phyloP scores from a whole-genome alignment of 345 rosid species.

The Sisymbrium altissimum region DNA sequence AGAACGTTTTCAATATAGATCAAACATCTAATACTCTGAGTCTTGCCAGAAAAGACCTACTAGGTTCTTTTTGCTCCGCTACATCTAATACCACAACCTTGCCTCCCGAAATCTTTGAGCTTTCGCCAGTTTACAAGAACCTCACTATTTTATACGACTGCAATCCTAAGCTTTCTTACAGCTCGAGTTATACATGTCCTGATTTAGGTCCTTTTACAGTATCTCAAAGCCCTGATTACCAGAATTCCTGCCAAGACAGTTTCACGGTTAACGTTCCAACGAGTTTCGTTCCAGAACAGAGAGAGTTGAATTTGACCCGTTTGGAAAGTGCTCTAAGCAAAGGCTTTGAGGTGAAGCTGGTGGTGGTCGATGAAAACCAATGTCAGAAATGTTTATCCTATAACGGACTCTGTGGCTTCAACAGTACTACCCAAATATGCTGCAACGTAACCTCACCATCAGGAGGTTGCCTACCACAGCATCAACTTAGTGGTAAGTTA shows the following conservation, averaged over 20 bases:
- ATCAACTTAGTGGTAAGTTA: too few relatives aligned
- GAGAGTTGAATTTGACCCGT: not conserved
- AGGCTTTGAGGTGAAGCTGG: conserved; percentile 9
- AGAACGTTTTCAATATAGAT: conserved; percentile 15
- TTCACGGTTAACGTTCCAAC: not conserved
- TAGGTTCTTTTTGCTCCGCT: not conserved
- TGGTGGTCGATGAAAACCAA: too few relatives aligned
- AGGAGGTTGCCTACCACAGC: too few relatives aligned
- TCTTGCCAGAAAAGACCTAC: conserved; percentile 21
- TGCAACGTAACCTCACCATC: too few relatives aligned
- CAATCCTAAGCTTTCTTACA: not conserved
- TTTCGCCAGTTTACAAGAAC: not conserved
- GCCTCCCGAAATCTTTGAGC: not conserved
- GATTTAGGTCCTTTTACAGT: not conserved
- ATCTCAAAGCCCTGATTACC: not conserved
- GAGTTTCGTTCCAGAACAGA: not conserved
- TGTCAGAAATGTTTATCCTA: too few relatives aligned
- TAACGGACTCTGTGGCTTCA: too few relatives aligned
- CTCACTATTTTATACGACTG: conserved; percentile 21
- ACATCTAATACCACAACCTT: not conserved
- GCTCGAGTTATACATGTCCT: conserved; percentile 5
- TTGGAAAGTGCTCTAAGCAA: not conserved
- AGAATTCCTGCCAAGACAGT: not conserved
- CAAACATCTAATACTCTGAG: not conserved
- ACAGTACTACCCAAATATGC: too few relatives aligned